Base-by-base conservation (phyloP, 495 filamentous ascomycete genomes). In the Parathielavia appendiculata region DNA sequence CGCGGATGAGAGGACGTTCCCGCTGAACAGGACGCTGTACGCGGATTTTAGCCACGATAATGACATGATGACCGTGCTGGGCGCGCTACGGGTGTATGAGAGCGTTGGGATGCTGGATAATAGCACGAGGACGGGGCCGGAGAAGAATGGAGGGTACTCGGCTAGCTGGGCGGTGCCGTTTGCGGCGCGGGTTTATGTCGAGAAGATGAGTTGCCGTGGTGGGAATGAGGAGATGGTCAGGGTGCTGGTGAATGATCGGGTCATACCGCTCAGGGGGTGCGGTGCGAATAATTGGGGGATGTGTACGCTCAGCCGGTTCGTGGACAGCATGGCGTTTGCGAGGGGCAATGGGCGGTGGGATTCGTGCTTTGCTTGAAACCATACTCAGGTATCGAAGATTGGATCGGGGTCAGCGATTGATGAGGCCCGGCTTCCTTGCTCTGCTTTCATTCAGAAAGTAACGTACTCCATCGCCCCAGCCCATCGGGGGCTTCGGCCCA, bases 31-130 rank as follows among this genome's bases (percentile, higher is more conserved):
- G 17, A 71, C 53, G 23, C 69, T 93, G 5, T 96, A 90, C 59
- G 90, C 88, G 0, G 91, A 96, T 71, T 95, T 96, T 66, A 86
- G 84, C 20, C 91, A 96, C 65, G 91, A 96, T 71, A 95, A 93
- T 66, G 83, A 87, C 58, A 86, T 95, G 82, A 82, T 83, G 14
- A 76, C 77, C 17, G 82, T 91, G 34, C 85, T 88, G 69, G 80
- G 80, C 17, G 88, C 90, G 1, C 64, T 96, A 57, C 86, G 89
- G 0, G 61, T 95, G 53, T 93, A 88, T 66, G 86, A 89, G 36
- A 68, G 63, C 22, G 87, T 83, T 0, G 63, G 51, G 8, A 76
- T 72, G 38, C 77, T 80, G 6, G 70, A 77, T 16, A 64, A 81
- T 19, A 63, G 79, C 60, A 73, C 73, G 23, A 65, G 73, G 32